phyloP scores from a whole-genome alignment of 1,284 basidiomycete species.

The Microbotryum violaceum region DNA sequence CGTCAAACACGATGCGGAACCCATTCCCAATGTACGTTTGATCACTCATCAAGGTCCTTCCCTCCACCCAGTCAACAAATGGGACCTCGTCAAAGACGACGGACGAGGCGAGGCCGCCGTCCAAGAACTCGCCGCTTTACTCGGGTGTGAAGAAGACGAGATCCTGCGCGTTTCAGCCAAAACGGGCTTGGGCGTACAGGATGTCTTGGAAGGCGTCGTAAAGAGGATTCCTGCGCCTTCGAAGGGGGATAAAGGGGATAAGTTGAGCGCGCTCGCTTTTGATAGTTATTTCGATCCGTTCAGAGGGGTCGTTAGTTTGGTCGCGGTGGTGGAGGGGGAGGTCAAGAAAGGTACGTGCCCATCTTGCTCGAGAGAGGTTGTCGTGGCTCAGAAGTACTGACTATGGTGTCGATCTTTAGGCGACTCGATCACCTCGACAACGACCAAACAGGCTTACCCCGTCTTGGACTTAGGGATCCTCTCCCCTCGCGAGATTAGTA shows the following conservation, averaged over 20 bases:
- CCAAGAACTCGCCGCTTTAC: constrained; percentile 68
- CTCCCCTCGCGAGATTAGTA: constrained; percentile 77
- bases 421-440: constrained; percentile 77
- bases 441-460: constrained; percentile 86
- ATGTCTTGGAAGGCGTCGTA: constrained; percentile 70
- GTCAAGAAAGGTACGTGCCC: constrained; percentile 46
- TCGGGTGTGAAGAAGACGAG: constrained; percentile 60
- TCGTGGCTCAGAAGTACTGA: not conserved
- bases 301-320: constrained; percentile 87
- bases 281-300: constrained; percentile 91
- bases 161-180: constrained; percentile 83
- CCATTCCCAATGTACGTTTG: constrained; percentile 47
- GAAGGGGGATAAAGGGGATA: constrained; percentile 38
- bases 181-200: constrained; percentile 70
- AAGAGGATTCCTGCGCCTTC: constrained; percentile 70
- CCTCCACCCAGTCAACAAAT: constrained; percentile 54
- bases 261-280: constrained; percentile 68
- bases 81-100: constrained; percentile 32
- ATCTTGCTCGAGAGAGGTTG: not conserved
- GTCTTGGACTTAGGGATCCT: constrained; percentile 86
- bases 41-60: constrained; percentile 58
- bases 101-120: constrained; percentile 25
- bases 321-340: constrained; percentile 60
- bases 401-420: constrained; percentile 46
- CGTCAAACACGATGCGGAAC: constrained; percentile 33